A percentile compares a stretch with the other conserved stretches of the same genome.
Conservation (phyloP, 108 stramenopile genomes). For the Heterococcus sp. region DNA sequence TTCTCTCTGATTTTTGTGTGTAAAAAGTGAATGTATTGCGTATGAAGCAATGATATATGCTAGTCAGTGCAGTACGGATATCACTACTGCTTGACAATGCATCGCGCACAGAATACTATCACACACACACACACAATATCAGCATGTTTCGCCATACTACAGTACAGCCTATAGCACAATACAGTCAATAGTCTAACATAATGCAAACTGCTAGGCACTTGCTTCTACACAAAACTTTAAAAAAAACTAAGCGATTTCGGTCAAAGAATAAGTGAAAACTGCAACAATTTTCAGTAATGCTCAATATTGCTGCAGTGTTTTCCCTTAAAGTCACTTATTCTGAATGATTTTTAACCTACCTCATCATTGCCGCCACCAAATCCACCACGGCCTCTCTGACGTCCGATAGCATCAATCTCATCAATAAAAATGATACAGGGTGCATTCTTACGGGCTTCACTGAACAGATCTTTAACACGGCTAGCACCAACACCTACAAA, state of each 20-base stretch:
- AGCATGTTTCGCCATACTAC: background rate
- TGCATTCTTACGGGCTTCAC: constrained; percentile 79
- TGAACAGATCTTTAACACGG: constrained; percentile 95
- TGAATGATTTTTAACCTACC: background rate
- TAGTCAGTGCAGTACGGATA: background rate
- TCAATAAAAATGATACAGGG: constrained; percentile 98
- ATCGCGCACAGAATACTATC: too few relatives aligned
- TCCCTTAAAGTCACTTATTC: too few relatives aligned
- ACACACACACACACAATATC: background rate
- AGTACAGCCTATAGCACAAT: background rate
- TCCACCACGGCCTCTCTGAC: constrained; percentile 83
- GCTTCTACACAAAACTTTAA: background rate
- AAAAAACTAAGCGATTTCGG: background rate
- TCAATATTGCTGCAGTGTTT: too few relatives aligned
- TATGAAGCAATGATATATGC: background rate
- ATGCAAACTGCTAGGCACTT: background rate
- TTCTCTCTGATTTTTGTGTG: constrained; percentile 68
- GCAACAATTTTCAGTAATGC: too few relatives aligned
- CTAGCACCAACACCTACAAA: constrained; percentile 97
- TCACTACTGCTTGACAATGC: background rate
- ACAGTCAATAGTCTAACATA: background rate
- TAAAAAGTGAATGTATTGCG: background rate
- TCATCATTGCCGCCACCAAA: constrained; percentile 55
- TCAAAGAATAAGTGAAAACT: background rate
- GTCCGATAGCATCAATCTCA: constrained; percentile 97